phyloP scores from a whole-genome alignment of 108 stramenopile species.

The Nannochloropsis salina region DNA sequence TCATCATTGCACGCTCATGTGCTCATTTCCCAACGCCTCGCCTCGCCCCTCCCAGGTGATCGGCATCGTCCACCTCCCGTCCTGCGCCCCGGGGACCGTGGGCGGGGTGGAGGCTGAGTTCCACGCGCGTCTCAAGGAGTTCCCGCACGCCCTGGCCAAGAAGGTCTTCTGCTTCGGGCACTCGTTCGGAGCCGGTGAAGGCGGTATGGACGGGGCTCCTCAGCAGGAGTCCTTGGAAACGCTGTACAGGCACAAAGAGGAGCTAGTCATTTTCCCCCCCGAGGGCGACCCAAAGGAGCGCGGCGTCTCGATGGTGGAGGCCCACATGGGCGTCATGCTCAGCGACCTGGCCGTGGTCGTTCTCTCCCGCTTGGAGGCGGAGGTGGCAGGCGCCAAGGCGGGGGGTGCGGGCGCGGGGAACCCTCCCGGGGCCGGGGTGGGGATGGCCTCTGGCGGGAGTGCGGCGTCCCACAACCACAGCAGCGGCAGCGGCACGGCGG shows the following conservation, averaged over 20 bases:
- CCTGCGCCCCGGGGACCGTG: not conserved
- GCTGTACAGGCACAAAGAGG: not conserved
- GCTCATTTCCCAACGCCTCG: not conserved
- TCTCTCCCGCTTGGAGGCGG: not conserved
- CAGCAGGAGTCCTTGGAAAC: not conserved
- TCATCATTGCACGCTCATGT: not conserved
- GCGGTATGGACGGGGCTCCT: not conserved
- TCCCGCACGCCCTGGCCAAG: not conserved
- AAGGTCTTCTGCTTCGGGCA: not conserved
- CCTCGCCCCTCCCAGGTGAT: not conserved
- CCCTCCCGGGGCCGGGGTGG: not conserved
- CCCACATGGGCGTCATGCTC: not conserved
- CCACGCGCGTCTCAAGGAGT: not conserved
- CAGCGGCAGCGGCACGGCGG: not conserved
- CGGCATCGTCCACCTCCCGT: conserved; percentile 10
- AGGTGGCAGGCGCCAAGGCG: not conserved
- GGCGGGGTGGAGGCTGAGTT: not conserved
- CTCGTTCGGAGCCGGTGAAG: not conserved
- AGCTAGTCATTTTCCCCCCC: not conserved
- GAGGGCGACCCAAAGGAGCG: not conserved
- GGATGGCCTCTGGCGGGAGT: not conserved
- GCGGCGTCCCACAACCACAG: not conserved
- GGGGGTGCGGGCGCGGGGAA: not conserved
- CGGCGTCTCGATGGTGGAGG: not conserved
- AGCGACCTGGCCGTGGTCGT: not conserved